phyloP scores from a whole-genome alignment of 192 early-diverging fungal species.

The Jimgerdemannia flammicorona region DNA sequence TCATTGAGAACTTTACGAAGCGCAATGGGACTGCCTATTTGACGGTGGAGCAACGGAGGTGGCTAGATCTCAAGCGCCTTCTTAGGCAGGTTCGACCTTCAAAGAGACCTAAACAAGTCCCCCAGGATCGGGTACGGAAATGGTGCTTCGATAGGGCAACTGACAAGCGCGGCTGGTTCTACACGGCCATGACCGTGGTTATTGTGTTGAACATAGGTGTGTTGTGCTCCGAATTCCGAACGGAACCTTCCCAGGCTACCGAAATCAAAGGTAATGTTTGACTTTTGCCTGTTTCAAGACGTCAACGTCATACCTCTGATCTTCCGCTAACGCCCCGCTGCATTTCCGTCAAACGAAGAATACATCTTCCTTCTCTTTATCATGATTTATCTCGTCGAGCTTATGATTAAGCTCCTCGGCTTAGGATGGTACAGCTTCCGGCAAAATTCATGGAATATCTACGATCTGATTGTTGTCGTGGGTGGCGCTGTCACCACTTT shows the following conservation, averaged over 20 bases:
- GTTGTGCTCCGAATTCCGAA: constrained; percentile 29
- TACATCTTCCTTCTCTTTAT: constrained; percentile 42
- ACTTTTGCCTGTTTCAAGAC: neutral
- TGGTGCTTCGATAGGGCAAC: constrained; percentile 40
- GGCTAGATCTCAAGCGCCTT: constrained; percentile 58
- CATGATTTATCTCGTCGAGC: constrained; percentile 43
- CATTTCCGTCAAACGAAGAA: constrained; percentile 5
- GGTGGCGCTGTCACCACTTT: constrained; percentile 41
- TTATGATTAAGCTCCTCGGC: constrained; percentile 40
- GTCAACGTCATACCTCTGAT: no score
- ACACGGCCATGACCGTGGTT: constrained; percentile 35
- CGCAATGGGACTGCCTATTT: constrained; percentile 55
- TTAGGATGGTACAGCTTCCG: constrained; percentile 47
- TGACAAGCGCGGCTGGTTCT: constrained; percentile 45
- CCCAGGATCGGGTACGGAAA: constrained; percentile 28
- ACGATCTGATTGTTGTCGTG: constrained; percentile 59
- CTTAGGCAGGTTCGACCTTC: constrained; percentile 47
- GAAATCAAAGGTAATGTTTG: constrained; percentile 12
- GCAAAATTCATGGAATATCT: constrained; percentile 53
- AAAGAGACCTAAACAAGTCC: constrained; percentile 38
- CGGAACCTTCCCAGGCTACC: constrained; percentile 4
- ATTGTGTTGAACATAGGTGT: constrained; percentile 45
- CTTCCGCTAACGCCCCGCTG: no score
- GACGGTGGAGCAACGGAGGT: constrained; percentile 53
- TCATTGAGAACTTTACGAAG: constrained; percentile 55